phyloP scores from a whole-genome alignment of 331 rosid genomes.

The Quercus phellos region DNA sequence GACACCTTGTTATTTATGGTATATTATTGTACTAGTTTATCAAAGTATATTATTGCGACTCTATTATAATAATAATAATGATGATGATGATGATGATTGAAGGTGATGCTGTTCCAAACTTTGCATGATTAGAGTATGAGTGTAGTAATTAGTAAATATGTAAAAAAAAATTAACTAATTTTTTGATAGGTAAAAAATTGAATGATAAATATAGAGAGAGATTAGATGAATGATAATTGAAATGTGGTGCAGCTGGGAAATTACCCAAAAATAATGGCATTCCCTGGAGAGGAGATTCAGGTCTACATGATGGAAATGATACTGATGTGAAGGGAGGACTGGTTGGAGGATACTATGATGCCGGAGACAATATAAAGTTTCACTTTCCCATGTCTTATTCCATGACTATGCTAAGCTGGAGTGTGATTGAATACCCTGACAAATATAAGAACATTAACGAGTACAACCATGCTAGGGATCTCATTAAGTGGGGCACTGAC shows the following conservation, averaged over 20 bases:
- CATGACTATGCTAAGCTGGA: constrained; percentile 69
- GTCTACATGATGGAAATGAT: constrained; percentile 44
- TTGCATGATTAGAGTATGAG: too few relatives aligned
- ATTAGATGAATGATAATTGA: not conserved
- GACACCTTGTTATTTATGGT: not conserved
- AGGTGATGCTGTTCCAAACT: too few relatives aligned
- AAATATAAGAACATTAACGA: constrained; percentile 36
- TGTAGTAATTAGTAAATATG: too few relatives aligned
- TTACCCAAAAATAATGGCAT: constrained; percentile 42
- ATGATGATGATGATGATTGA: too few relatives aligned
- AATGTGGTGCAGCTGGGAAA: constrained; percentile 47
- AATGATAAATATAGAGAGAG: too few relatives aligned
- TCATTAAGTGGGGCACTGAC: constrained; percentile 69
- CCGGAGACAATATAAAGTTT: constrained; percentile 40
- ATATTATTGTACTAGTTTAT: too few relatives aligned
- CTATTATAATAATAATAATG: too few relatives aligned
- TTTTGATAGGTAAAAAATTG: too few relatives aligned
- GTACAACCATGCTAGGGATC: constrained; percentile 42
- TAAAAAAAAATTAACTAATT: too few relatives aligned
- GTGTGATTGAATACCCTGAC: constrained; percentile 42
- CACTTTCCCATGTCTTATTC: constrained; percentile 52
- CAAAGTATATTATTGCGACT: too few relatives aligned
- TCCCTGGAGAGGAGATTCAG: constrained; percentile 55
- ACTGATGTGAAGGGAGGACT: constrained; percentile 35
- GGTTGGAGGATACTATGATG: constrained; percentile 54